These are phyloP conservation scores for Dicorynia guianensis DNA, from an alignment of 306 rosid species.

Conservation along the genomic window DNA sequence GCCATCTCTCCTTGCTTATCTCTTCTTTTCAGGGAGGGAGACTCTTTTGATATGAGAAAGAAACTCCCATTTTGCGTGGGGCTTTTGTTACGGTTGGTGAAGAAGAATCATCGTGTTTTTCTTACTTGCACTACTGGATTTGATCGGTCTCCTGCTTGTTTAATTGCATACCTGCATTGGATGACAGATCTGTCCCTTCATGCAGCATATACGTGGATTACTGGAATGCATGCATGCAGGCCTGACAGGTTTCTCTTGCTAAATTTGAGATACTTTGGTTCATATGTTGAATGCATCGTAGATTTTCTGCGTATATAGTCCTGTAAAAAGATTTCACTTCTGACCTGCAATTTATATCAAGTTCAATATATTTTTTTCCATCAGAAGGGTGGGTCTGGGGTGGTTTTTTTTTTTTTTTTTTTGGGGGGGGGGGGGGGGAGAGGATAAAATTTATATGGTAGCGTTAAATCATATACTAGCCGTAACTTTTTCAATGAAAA, in stretches of 20 bases:
- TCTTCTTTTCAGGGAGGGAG: conserved; percentile 77
- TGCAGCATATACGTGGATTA: conserved; percentile 90
- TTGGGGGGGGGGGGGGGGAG: too few species aligned
- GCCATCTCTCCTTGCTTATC: conserved; percentile 21
- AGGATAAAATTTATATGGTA: too few species aligned
- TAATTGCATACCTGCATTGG: conserved; percentile 98
- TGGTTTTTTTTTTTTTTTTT: too few species aligned
- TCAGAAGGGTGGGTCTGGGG: too few species aligned
- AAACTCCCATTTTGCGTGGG: conserved; percentile 93
- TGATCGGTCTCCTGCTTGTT: conserved; percentile 94
- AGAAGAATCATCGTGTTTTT: conserved; percentile 83
- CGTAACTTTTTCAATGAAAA: neutral
- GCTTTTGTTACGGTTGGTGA: conserved; percentile 78
- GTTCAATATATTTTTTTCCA: too few species aligned
- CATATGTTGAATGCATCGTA: conserved; percentile 10
- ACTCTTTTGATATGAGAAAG: conserved; percentile 95
- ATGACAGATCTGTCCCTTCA: conserved; percentile 98
- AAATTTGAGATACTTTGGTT: conserved; percentile 22
- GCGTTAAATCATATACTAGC: too few species aligned
- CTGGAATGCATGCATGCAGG: conserved; percentile 85
- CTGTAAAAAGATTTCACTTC: too few species aligned
- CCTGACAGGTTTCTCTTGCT: conserved; percentile 84
- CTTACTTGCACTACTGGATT: conserved; percentile 94
- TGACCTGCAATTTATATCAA: too few species aligned
- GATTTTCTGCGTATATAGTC: too few species aligned